These are phyloP conservation scores for Mrakiaceae sp. DNA, from an alignment of 1,284 basidiomycete genomes.

Conservation along the genomic window DNA sequence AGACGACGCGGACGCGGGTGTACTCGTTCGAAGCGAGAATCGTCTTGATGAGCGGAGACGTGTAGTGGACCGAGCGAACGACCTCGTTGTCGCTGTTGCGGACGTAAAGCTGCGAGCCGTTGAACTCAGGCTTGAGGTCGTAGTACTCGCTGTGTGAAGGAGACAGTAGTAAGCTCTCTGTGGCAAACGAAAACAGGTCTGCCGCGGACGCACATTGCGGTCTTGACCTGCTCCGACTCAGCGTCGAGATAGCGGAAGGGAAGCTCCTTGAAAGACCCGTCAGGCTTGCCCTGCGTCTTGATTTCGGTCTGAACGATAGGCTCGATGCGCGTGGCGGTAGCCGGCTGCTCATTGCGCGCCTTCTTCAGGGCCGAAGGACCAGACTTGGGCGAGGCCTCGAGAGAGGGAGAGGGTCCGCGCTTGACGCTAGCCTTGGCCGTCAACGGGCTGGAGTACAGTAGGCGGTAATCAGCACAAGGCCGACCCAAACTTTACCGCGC, in stretches of 20 bases:
- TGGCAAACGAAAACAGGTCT: no score
- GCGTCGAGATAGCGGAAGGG: constrained; percentile 71
- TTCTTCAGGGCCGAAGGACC: constrained; percentile 1
- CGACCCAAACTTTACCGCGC: no score
- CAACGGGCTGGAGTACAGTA: neutral
- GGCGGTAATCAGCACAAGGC: no score
- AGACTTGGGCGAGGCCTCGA: constrained; percentile 10
- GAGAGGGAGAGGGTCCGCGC: constrained; percentile 20
- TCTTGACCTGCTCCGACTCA: constrained; percentile 55
- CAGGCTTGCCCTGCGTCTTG: constrained; percentile 23
- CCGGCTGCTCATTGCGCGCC: constrained; percentile 3
- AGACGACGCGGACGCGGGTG: constrained; percentile 71
- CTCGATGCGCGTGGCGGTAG: neutral
- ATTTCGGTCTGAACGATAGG: neutral
- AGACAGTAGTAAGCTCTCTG: no score
- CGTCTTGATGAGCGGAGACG: constrained; percentile 68
- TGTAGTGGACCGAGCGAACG: constrained; percentile 76
- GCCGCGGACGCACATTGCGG: constrained; percentile 29
- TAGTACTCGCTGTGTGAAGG: constrained; percentile 53
- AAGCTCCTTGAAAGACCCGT: constrained; percentile 67
- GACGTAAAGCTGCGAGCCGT: constrained; percentile 57
- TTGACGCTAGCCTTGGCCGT: constrained; percentile 12
- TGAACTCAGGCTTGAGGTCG: constrained; percentile 53
- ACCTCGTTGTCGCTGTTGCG: constrained; percentile 70
- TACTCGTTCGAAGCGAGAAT: constrained; percentile 77